phyloP scores from a whole-genome alignment of 2,329 filamentous ascomycete species.

The Neophaeococcomyces aloes region DNA sequence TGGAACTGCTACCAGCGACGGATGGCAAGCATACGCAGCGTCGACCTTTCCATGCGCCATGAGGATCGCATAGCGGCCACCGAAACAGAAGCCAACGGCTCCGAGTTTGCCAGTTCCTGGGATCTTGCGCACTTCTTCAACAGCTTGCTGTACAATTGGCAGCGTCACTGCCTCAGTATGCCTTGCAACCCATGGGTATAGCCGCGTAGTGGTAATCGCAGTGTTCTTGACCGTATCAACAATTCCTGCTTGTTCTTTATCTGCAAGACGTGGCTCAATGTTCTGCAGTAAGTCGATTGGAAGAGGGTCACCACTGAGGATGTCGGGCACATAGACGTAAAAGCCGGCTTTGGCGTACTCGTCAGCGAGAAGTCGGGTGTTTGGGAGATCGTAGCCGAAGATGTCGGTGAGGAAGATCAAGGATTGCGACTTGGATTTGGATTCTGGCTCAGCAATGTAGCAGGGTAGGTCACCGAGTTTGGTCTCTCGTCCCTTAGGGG shows the following conservation, averaged over 20 bases:
- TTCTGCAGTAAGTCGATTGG: conserved; percentile 31
- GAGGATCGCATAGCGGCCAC: conserved; percentile 33
- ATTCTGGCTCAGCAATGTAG: conserved; percentile 36
- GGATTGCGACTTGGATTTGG: conserved; percentile 32
- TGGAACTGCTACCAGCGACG: conserved; percentile 33
- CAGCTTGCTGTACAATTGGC: conserved; percentile 36
- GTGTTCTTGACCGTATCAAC: conserved; percentile 33
- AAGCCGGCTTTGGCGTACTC: conserved; percentile 38
- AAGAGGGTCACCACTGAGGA: conserved; percentile 31
- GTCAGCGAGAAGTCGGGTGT: conserved; percentile 38
- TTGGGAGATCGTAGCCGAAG: conserved; percentile 40
- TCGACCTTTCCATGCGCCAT: conserved; percentile 29
- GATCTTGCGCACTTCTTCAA: conserved; percentile 29
- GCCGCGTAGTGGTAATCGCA: conserved; percentile 31
- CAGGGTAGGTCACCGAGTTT: conserved; percentile 31
- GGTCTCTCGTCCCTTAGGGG: conserved; percentile 28
- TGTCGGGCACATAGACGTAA: conserved; percentile 37
- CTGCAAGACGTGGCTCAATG: conserved; percentile 33
- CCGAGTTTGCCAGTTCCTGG: conserved; percentile 35
- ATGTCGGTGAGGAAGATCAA: conserved; percentile 41
- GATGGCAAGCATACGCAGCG: conserved; percentile 34
- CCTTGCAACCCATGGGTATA: conserved; percentile 35
- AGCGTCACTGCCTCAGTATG: conserved; percentile 34
- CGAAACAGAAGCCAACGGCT: conserved; percentile 42
- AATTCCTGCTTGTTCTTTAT: conserved; percentile 28